A percentile compares a stretch with the other conserved stretches of the same genome.
Conservation (phyloP, 768 basidiomycete species). For the Butyriboletus loyo region DNA sequence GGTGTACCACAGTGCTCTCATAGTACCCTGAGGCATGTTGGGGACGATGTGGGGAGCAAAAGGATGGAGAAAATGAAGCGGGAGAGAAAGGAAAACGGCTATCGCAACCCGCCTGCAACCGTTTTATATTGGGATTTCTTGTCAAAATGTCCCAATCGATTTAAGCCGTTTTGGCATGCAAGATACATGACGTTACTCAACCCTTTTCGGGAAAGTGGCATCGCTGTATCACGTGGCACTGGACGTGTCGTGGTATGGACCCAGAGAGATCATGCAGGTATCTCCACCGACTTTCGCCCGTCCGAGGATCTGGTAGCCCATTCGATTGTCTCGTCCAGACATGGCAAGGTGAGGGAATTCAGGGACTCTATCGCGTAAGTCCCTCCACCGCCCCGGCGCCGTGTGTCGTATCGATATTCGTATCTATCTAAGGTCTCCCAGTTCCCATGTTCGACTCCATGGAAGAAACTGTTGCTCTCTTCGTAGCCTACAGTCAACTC, state of each 20-base stretch:
- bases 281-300: neutral
- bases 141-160: neutral
- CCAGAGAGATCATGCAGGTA: no score
- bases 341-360: conserved; percentile 51
- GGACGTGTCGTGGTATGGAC: neutral
- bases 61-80: neutral
- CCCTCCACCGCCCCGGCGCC: conserved; percentile 1
- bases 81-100: neutral
- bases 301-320: conserved; percentile 38
- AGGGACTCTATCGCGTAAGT: conserved; percentile 53
- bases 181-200: conserved; percentile 24
- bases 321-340: conserved; percentile 62
- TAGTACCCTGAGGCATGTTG: conserved; percentile 56
- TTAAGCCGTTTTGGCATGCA: conserved; percentile 18
- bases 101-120: neutral
- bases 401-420: conserved; percentile 3
- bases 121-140: conserved; percentile 23
- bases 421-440: conserved; percentile 62
- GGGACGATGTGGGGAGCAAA: neutral
- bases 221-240: conserved; percentile 12
- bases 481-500: conserved; percentile 74
- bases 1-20: conserved; percentile 76
- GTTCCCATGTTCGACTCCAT: conserved; percentile 86
- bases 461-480: conserved; percentile 82
- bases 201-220: conserved; percentile 1